phyloP scores from a whole-genome alignment of 352 stramenopile species.

The Pythium guiyangense region DNA sequence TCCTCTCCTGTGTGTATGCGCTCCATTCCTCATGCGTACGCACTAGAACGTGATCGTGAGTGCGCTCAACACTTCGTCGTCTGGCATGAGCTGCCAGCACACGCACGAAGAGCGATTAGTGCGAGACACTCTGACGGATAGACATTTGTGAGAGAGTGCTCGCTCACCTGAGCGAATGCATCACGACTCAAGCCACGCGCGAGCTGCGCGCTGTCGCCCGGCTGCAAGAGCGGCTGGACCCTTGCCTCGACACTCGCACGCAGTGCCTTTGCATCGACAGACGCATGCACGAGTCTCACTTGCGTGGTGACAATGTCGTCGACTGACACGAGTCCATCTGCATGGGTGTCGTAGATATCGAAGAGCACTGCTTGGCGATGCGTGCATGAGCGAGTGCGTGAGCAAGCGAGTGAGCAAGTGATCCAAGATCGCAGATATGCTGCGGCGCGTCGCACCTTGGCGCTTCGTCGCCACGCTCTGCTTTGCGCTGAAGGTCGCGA shows the following conservation, averaged over 20 bases:
- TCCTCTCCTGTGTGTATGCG: neutral
- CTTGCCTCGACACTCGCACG: slow-evolving; percentile 10
- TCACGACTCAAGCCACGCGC: neutral
- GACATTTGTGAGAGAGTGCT: too few relatives aligned
- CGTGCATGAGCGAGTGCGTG: neutral
- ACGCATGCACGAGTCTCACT: slow-evolving; percentile 8
- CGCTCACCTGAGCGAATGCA: neutral
- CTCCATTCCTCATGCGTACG: neutral
- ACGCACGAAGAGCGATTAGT: neutral
- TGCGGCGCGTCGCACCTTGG: slow-evolving; percentile 12
- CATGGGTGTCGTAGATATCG: slow-evolving; percentile 31
- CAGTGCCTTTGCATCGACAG: neutral
- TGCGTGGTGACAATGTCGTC: slow-evolving; percentile 29
- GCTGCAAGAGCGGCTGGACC: slow-evolving; percentile 7
- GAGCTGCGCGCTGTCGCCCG: neutral
- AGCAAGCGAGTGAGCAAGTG: neutral
- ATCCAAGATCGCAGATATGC: neutral
- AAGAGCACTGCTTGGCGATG: slow-evolving; percentile 26
- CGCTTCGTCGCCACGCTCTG: slow-evolving; percentile 30
- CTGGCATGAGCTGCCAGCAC: slow-evolving; percentile 12
- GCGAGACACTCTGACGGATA: too few relatives aligned
- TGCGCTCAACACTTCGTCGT: slow-evolving; percentile 15
- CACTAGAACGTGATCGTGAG: slow-evolving; percentile 15
- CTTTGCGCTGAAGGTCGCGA: slow-evolving; percentile 33
- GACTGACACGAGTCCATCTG: slow-evolving; percentile 21